phyloP scores from a whole-genome alignment of 2,329 filamentous ascomycete species.

The Aspergillus sp. region DNA sequence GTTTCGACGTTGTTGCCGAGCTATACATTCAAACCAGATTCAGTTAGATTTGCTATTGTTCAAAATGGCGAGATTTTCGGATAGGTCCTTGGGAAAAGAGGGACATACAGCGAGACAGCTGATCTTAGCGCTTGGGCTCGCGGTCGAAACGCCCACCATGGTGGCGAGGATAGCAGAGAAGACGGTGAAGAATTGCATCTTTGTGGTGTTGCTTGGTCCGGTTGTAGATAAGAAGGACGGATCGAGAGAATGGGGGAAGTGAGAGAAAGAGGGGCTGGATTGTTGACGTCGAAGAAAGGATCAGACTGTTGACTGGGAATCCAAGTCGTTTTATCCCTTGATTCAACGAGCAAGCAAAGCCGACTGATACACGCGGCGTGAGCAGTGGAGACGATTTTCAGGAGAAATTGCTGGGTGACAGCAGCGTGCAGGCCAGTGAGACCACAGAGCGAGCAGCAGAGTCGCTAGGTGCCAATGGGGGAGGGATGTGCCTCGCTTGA shows the following conservation, averaged over 20 bases:
- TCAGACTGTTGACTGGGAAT: not conserved
- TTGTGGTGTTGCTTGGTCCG: not conserved
- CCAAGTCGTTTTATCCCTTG: not conserved
- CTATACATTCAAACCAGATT: not conserved
- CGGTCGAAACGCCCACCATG: not conserved
- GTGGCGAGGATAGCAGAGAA: not conserved
- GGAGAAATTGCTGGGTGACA: not conserved
- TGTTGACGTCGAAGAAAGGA: not conserved
- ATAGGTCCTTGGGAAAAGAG: not conserved
- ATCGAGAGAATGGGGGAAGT: not conserved
- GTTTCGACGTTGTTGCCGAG: too few relatives aligned
- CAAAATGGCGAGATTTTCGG: too few relatives aligned
- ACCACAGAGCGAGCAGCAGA: too few relatives aligned
- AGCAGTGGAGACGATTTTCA: not conserved
- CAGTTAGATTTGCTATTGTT: too few relatives aligned
- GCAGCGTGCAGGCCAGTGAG: too few relatives aligned
- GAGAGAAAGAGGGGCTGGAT: not conserved
- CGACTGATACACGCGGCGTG: not conserved
- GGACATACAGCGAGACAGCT: slow-evolving; percentile 3
- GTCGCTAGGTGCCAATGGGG: not conserved
- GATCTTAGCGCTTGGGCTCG: slow-evolving; percentile 1
- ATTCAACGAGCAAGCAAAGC: not conserved
- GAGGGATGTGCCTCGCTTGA: not conserved
- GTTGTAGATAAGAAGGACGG: not conserved
- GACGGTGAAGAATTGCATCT: slow-evolving; percentile 5